Evolutionary conservation across 805 yeast species (phyloP).

Genomic region (Ogataea philodendri): DNA sequence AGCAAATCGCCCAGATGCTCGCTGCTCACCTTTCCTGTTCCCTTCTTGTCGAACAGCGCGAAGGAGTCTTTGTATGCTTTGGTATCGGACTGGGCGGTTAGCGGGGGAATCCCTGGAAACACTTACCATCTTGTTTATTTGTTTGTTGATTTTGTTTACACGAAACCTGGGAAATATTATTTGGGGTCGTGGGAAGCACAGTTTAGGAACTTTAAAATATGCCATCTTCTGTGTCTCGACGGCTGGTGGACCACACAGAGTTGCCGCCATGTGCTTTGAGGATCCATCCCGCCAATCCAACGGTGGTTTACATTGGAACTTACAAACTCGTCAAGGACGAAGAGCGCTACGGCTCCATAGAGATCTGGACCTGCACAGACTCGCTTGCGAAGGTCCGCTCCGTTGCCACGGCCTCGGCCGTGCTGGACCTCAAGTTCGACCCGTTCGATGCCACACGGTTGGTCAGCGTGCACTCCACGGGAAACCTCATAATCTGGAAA

Average conservation of each 20-base stretch:
- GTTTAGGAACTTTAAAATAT: too few relatives aligned
- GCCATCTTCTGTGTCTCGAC: conserved; percentile 5
- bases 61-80: conserved; percentile 84
- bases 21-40: conserved; percentile 84
- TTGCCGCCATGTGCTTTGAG: conserved; percentile 85
- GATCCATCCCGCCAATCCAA: conserved; percentile 48
- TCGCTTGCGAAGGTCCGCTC: conserved; percentile 13
- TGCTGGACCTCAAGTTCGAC: conserved; percentile 71
- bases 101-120: neutral
- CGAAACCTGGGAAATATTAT: conserved; percentile 2
- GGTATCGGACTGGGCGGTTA: conserved; percentile 12
- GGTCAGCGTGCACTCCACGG: conserved; percentile 77
- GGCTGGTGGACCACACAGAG: conserved; percentile 37
- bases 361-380: conserved; percentile 36
- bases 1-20: conserved; percentile 88
- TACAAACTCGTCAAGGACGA: conserved; percentile 67
- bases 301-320: conserved; percentile 67
- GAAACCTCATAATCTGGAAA: conserved; percentile 67
- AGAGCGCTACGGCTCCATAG: conserved; percentile 61
- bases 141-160: conserved; percentile 11
- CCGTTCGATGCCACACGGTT: conserved; percentile 50
- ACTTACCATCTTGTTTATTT: conserved; percentile 11
- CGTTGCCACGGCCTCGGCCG: conserved; percentile 52
- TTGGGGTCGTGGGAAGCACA: conserved; percentile 5
- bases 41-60: conserved; percentile 94